Conservation (phyloP, 371 early-diverging fungal genomes). For the Mucor circinelloides region DNA sequence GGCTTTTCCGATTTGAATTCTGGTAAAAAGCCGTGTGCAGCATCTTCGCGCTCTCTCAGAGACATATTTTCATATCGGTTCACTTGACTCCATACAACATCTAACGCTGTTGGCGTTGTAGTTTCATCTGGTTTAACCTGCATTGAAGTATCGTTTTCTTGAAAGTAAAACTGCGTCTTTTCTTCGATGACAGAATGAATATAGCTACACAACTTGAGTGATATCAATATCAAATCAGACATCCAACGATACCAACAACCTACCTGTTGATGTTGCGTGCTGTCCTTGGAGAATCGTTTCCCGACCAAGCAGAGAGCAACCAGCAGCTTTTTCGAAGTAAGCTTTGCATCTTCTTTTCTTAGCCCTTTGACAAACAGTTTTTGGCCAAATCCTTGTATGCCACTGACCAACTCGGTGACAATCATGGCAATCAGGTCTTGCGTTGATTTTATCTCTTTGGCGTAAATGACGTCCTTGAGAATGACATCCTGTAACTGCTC, state of each 20-base stretch:
- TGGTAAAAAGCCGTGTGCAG: slow-evolving; percentile 17
- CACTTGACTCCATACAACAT: slow-evolving; percentile 37
- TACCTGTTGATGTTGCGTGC: slow-evolving; percentile 13
- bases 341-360: slow-evolving; percentile 10
- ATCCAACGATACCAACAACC: background rate
- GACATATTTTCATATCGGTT: slow-evolving; percentile 40
- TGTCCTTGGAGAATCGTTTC: slow-evolving; percentile 30
- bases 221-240: background rate
- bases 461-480: slow-evolving; percentile 7
- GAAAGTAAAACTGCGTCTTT: background rate
- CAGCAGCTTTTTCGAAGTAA: slow-evolving; percentile 33
- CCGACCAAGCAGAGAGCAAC: slow-evolving; percentile 34
- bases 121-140: background rate
- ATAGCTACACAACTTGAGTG: slow-evolving; percentile 24
- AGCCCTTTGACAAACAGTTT: slow-evolving; percentile 21
- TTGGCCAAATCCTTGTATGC: slow-evolving; percentile 9
- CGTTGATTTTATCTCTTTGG: slow-evolving; percentile 3
- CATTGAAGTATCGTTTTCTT: background rate
- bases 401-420: slow-evolving; percentile 8
- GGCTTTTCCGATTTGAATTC: slow-evolving; percentile 10
- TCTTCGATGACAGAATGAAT: slow-evolving; percentile 10
- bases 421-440: slow-evolving; percentile 20
- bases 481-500: slow-evolving; percentile 26
- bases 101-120: slow-evolving; percentile 3
- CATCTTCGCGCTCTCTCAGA: slow-evolving; percentile 39